phyloP scores from a whole-genome alignment of 140 eudicot genomes.

The Bidens hawaiensis region DNA sequence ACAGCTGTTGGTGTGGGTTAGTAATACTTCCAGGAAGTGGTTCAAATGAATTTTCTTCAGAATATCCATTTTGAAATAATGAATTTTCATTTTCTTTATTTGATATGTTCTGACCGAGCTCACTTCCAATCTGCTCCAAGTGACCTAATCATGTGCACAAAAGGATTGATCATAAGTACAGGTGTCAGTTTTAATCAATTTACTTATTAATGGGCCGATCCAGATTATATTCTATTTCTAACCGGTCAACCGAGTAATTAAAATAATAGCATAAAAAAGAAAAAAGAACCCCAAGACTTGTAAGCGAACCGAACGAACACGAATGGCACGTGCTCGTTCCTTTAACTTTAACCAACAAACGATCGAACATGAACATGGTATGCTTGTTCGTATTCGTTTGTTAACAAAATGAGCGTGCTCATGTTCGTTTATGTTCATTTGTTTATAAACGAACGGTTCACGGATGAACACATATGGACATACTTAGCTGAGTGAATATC shows the following conservation, averaged over 20 bases:
- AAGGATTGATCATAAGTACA: slow-evolving; percentile 13
- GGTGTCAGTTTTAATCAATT: neutral
- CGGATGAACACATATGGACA: no score
- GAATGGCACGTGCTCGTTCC: no score
- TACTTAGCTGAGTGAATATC: no score
- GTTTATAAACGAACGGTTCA: no score
- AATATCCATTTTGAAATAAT: slow-evolving; percentile 60
- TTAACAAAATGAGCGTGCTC: no score
- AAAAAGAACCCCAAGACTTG: no score
- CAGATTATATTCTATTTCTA: no score
- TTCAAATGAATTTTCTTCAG: slow-evolving; percentile 48
- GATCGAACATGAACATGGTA: no score
- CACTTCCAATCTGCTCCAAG: slow-evolving; percentile 75
- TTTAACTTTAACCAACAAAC: no score
- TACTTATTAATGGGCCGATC: neutral
- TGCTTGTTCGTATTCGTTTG: no score
- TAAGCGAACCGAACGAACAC: no score
- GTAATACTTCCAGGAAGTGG: slow-evolving; percentile 73
- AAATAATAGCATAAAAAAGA: neutral
- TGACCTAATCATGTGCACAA: slow-evolving; percentile 48
- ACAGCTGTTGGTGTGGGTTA: slow-evolving; percentile 70
- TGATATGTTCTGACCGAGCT: slow-evolving; percentile 51
- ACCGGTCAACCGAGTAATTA: neutral
- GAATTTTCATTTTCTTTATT: slow-evolving; percentile 50
- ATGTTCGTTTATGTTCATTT: no score